Conservation (phyloP, 2,329 filamentous ascomycete species). For the Lasiodiplodia hormozganensis region DNA sequence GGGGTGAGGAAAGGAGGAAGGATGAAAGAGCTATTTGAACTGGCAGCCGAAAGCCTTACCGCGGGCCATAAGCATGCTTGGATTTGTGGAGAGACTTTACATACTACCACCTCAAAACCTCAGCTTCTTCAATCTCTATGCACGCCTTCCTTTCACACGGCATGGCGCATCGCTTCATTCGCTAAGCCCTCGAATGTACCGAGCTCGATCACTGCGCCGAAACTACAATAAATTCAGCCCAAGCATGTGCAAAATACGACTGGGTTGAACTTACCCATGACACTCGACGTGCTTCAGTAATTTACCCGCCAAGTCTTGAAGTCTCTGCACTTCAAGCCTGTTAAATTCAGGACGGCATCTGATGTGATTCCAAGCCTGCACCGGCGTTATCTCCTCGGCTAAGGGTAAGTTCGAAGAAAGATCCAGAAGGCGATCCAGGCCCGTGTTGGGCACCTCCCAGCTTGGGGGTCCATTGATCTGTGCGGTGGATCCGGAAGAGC, state of each 20-base stretch:
- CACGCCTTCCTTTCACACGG: no score
- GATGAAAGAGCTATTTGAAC: no score
- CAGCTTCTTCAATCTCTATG: no score
- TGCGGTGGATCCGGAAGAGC: constrained; percentile 30
- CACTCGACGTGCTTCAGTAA: constrained; percentile 3
- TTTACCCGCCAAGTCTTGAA: constrained; percentile 27
- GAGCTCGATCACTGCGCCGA: neutral
- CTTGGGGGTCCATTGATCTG: constrained; percentile 29
- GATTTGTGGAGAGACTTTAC: no score
- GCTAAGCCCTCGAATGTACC: neutral
- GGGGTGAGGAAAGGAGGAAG: no score
- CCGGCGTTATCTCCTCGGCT: constrained; percentile 43
- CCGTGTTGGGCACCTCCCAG: constrained; percentile 34
- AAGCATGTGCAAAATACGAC: neutral
- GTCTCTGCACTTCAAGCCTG: constrained; percentile 31
- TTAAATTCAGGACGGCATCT: constrained; percentile 36
- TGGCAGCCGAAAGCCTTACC: no score
- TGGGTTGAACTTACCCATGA: neutral
- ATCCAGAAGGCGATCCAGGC: constrained; percentile 36
- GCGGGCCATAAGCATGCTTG: no score
- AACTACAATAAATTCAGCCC: neutral
- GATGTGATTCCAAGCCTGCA: constrained; percentile 47
- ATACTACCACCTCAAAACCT: no score
- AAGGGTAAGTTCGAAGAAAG: constrained; percentile 35
- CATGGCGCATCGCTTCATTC: neutral